These are phyloP conservation scores for Dendrobium officinale DNA, from an alignment of 106 monocot species.

Conservation along the genomic window DNA sequence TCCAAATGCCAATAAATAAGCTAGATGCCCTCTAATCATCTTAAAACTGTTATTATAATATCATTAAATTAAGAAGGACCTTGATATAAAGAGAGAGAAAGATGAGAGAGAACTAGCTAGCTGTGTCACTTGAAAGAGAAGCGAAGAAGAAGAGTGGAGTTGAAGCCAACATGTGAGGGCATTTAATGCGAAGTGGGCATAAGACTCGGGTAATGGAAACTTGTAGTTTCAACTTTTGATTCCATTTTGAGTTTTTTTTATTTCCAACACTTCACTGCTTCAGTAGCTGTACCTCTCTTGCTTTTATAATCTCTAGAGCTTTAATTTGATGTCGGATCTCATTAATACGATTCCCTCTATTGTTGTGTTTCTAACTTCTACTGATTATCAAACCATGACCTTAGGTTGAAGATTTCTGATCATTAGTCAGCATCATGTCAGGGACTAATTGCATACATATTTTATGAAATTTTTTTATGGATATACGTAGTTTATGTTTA, in stretches of 20 bases:
- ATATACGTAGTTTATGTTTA: too few species aligned
- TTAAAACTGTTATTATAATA: neutral
- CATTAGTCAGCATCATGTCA: too few species aligned
- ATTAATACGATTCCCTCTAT: neutral
- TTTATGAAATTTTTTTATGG: too few species aligned
- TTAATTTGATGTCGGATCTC: constrained; percentile 12
- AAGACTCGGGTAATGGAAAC: constrained; percentile 7
- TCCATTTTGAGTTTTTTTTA: neutral
- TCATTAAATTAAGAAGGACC: neutral
- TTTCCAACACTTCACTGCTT: neutral
- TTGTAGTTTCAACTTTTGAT: neutral
- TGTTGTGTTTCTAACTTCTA: too few species aligned
- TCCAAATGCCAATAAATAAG: too few species aligned
- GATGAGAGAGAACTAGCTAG: neutral
- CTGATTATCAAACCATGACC: too few species aligned
- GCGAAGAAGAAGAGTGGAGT: neutral
- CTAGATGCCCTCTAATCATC: too few species aligned
- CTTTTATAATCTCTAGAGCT: constrained; percentile 9
- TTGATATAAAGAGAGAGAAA: neutral
- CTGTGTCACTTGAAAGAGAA: neutral
- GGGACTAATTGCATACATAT: too few species aligned
- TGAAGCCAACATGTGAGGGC: constrained; percentile 4
- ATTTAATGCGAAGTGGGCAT: constrained; percentile 6
- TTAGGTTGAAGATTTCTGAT: too few species aligned
- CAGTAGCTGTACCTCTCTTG: neutral